Base-by-base conservation (phyloP, 148 eudicot species). In the Rhododendron molle region DNA sequence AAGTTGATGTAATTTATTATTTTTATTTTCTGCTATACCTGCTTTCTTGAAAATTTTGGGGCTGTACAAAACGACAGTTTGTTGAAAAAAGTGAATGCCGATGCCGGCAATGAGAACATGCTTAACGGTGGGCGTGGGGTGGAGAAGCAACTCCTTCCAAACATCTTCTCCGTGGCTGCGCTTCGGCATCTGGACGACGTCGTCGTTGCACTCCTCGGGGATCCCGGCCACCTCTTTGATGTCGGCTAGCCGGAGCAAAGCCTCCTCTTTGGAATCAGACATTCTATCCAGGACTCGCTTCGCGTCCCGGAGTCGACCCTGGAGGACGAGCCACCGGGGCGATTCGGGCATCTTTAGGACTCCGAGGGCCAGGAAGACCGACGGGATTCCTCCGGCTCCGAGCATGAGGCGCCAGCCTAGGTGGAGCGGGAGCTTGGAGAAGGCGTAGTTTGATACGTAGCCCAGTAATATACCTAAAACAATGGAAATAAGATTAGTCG, bases 141-240 rank as follows among this genome's bases (percentile, higher is more conserved):
- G 89, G 44, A 91, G 52, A 15, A 92, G 4, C 23, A 92, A 79
- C 28, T 92, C 92, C 76, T 84, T 85, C 92, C 92, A 92, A 0
- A 91, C 91, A 2, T 83, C 89, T 18, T 90, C 84, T 2, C 88
- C 90, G 67, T 85, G 73, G 81, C 81, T 85, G 18, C 80, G 84
- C 28, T 85, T 87, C 1, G 88, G 84, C 80, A 88, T 67, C 12
- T 60, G 1, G 7, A 90, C 85, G 65, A 87, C 23, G 77, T 90
- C 93, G 38, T 89, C 92, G 49, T 88, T 49, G 83, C 90, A 86
- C 14, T 86, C 85, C 9, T 84, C 80, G 3, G 91, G 90, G 3
- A 88, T 85, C 26, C 93, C 90, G 1, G 90, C 91, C 16, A 89
- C 94, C n/a, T 87, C 88, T 77, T 92, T 91, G 87, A 92, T 92